Base-by-base conservation (phyloP, 2,329 filamentous ascomycete species). In the Epichloe sibirici region DNA sequence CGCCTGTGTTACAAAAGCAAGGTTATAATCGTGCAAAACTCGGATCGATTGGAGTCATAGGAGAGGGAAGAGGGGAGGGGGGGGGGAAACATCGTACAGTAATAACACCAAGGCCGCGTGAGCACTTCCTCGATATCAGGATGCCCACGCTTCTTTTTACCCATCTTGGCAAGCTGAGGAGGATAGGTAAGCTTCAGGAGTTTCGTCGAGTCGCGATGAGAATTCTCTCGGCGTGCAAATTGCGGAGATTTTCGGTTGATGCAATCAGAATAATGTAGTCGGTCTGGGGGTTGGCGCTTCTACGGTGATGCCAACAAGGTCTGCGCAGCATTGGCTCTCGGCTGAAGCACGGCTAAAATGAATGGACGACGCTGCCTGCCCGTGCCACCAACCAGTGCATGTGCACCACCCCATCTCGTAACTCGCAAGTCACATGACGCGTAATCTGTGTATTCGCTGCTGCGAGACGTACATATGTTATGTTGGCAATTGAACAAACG, bases 101-200 rank as follows among this genome's bases (percentile, higher is more conserved):
- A 98, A 73, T 95, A 98, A 74, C 93, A 98, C 90, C 90, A 97
- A 48, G 91, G 86, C 53, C 90, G 85, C 59, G 77, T 74, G 57
- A 98, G 80, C 61, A 95, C 76, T 71, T 97, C 90, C 73, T 97
- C 88, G 60, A 96, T 76, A 62, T 90, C 83, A 57, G 89, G 88
- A 65, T 88, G 85, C 59, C 83, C 82, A 69, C 89, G 86, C 80
- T 89, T 91, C 75, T 93, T 94, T 74, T 95, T 95, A 62, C 85
- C 86, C 84, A 93, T 91, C 21, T 56, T 64, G 54, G 46, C 43
- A 17, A 40, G 25, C 28, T 48, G 11, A 45, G 21, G 31, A 13
- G 21, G 31, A 13, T 23, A 38, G 17, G 23, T 23, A 38, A 15
- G 23, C 9, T 21, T 25, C n/a, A 23, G 25, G 21, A 3, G 38